These are phyloP conservation scores for Ananas comosus DNA, from an alignment of 176 grass and related monocot genomes.

Conservation along the genomic window DNA sequence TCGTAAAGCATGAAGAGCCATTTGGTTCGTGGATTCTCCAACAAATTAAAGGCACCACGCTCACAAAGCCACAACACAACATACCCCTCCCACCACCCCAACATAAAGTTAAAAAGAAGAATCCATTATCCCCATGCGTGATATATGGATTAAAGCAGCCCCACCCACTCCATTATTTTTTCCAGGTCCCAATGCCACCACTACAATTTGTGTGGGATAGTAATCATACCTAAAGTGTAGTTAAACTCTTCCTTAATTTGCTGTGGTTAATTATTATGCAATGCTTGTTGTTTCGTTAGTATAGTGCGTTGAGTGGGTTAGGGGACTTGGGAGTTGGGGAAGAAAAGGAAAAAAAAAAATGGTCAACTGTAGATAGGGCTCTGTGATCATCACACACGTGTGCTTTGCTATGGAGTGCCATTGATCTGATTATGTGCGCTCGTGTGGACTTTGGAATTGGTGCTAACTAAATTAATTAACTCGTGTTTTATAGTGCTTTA, in stretches of 20 bases:
- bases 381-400: background rate
- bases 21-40: constrained; percentile 10
- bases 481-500: too few relatives aligned
- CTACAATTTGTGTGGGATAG: background rate
- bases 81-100: background rate
- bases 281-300: too few relatives aligned
- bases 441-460: background rate
- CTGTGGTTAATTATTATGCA: too few relatives aligned
- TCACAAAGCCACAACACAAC: constrained; percentile 1
- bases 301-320: too few relatives aligned
- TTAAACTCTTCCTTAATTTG: too few relatives aligned
- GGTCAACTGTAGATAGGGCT: background rate
- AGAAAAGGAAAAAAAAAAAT: background rate
- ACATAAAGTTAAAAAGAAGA: background rate
- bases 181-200: background rate
- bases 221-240: background rate
- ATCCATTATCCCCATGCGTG: constrained; percentile 1
- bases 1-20: background rate
- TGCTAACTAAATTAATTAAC: background rate
- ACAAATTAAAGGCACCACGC: background rate
- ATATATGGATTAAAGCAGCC: background rate
- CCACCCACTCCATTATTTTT: background rate
- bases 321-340: too few relatives aligned
- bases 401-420: background rate
- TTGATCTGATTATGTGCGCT: background rate